Evolutionary conservation across 805 yeast species (phyloP), one percentile per base, ranked within the genome.

Genomic region (Yarrowia sp.): DNA sequence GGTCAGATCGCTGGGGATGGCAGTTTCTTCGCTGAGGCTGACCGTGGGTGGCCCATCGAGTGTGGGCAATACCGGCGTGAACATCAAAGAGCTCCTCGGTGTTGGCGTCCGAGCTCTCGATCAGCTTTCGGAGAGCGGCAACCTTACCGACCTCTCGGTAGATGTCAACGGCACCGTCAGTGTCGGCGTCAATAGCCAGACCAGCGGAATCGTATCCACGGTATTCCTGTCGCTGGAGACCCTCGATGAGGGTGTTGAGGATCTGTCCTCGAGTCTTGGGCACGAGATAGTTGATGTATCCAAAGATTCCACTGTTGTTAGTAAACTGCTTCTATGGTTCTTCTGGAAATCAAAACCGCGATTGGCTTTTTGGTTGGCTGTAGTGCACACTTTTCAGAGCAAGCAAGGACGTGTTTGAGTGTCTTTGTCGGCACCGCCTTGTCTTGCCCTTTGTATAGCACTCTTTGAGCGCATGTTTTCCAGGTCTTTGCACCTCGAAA

Each of bases 31-130:
- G 85, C 69, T 85, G 85, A 66, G 98, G 98, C 72, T 87, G 90
- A 77, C 99, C 99, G 77, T 95, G 99, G 40, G 99, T 95, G 61
- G 99, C 99, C 99, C 99, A 95, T 81, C 99, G 89, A 14, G 99
- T 95, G 79, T 95, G 99, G 24, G 99, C 98, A 76, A 95, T 95
- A 74, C 97, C 99, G 67, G 87, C 92, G 75, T 95, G 99, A 75
- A 88, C 85, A 71, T 84, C 87, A 74, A 90, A 92, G 21, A 84
- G 81, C 67, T 83, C 85, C 52, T 68, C 66, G 30, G 81, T 77
- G 70, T 87, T 81, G 66, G 86, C 82, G 51, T 83, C 75, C 22
- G 75, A 69, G 56, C 73, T 73, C 52, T 74, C 74, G 58, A 78
- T 72, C 69, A 90, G 85, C 77, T 87, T 86, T 75, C 83, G 87